Percentiles rank a stretch among this genome's conserved stretches.
Conservation (phyloP, 805 yeast genomes). For the Blastobotrys terrestris region DNA sequence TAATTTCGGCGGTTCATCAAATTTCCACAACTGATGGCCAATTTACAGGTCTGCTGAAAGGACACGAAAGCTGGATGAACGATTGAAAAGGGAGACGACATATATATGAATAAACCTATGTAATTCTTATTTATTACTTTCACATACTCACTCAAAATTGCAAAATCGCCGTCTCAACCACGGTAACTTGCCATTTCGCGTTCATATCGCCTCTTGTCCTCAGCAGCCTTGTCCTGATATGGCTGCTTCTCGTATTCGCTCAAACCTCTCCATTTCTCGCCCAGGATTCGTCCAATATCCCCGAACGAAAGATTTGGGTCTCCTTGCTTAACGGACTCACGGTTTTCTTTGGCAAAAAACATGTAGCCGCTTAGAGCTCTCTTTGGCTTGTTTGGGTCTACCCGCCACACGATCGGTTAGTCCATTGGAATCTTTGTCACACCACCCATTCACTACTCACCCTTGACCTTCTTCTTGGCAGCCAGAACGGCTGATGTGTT, state of each 20-base stretch:
- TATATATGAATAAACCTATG: not conserved
- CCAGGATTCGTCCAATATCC: slow-evolving; percentile 89
- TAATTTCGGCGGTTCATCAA: slow-evolving; percentile 13
- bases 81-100: not conserved
- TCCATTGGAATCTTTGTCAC: too few species aligned
- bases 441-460: not conserved
- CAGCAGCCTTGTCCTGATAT: slow-evolving; percentile 87
- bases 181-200: slow-evolving; percentile 75
- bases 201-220: slow-evolving; percentile 97
- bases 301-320: slow-evolving; percentile 93
- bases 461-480: not conserved
- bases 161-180: too few species aligned
- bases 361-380: slow-evolving; percentile 96
- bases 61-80: not conserved
- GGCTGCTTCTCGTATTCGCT: slow-evolving; percentile 77
- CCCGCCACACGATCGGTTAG: not conserved
- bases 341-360: slow-evolving; percentile 97
- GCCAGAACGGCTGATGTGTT: not conserved
- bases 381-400: slow-evolving; percentile 88
- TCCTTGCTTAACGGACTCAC: slow-evolving; percentile 91
- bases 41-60: not conserved
- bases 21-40: slow-evolving; percentile 3
- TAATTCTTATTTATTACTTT: not conserved
- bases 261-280: slow-evolving; percentile 95
- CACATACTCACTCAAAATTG: too few species aligned